Percentiles rank a stretch among this genome's conserved stretches.
Evolutionary conservation across 1,139 yeast genomes (phyloP).

Genomic region (Debaryomycetaceae sp.): DNA sequence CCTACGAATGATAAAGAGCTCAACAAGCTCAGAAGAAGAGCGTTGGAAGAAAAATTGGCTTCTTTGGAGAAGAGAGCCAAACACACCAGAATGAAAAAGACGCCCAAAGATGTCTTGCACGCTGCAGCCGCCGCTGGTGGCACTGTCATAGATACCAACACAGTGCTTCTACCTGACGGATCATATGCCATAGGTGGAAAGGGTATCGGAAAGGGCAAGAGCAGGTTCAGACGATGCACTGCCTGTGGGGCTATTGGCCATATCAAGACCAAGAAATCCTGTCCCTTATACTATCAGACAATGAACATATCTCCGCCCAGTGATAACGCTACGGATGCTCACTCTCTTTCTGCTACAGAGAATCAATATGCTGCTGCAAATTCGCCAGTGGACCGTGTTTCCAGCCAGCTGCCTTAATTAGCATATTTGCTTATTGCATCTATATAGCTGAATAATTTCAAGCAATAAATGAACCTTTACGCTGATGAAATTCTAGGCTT

Average conservation of each 20-base stretch:
- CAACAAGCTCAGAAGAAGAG: conserved; percentile 72
- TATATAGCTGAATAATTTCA: too few species aligned
- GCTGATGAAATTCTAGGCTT: too few species aligned
- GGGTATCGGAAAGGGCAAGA: conserved; percentile 72
- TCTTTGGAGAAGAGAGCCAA: conserved; percentile 68
- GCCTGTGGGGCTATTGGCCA: conserved; percentile 96
- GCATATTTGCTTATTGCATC: too few species aligned
- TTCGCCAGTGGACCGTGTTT: not conserved
- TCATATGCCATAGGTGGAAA: conserved; percentile 53
- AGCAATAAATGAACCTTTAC: too few species aligned
- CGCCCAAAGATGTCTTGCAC: conserved; percentile 35
- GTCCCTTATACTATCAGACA: conserved; percentile 68
- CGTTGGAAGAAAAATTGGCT: conserved; percentile 81
- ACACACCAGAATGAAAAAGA: conserved; percentile 41
- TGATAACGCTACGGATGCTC: not conserved
- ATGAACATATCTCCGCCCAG: conserved; percentile 1
- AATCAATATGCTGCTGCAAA: not conserved
- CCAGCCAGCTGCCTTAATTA: not conserved
- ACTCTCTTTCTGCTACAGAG: not conserved
- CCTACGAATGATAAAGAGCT: conserved; percentile 86
- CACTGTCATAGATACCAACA: conserved; percentile 39
- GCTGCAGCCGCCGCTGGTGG: conserved; percentile 51
- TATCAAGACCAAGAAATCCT: conserved; percentile 82
- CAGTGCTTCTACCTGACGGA: conserved; percentile 44
- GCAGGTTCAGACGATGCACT: conserved; percentile 83